Base-by-base conservation (phyloP, 2,329 filamentous ascomycete genomes). In the Apiospora phragmitis region DNA sequence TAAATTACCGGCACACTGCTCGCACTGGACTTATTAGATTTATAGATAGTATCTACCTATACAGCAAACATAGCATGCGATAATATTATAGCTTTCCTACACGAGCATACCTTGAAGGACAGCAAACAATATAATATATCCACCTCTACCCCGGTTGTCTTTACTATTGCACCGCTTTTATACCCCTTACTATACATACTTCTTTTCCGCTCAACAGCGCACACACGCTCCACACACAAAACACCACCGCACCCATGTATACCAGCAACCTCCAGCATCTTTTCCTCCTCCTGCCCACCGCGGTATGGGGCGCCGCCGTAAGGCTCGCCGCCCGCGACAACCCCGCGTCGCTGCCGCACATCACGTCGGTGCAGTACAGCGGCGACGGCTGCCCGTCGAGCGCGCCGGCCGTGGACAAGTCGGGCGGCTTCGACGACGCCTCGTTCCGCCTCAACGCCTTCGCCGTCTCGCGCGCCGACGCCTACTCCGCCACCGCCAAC, bases 381-480 rank as follows among this genome's bases (percentile, higher is more conserved):
- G 82, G 82, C 69, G 79, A 70, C 71, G 82, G 82, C 18, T 83
- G 82, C 71, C 75, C 78, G 42, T 79, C 79, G 47, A 73, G 78
- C 62, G 72, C 75, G 32, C 78, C 81, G 42, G 78, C 74, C 42
- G 79, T 80, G 38, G 78, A 79, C 65, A 74, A 76, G 67, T 74
- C 75, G 12, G 80, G 80, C 35, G 74, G 73, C 69, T 78, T 80
- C 73, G 73, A 75, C 70, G 77, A 80, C 74, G 76, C 79, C 47
- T 73, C 75, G 18, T 74, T 76, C 74, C 71, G 74, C 69, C 65
- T 81, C 70, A 78, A 78, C 74, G 69, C 71, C 14, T 79, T 78
- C 71, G 71, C 76, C 70, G 76, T 78, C 14, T 71, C 62, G 49
- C 67, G 73, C 29, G 73, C 73, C 38, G 65, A 69, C 68, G 75